Percentiles rank a stretch among this genome's conserved stretches.
Conservation (phyloP, 2,329 filamentous ascomycete genomes). For the Aspergillus tubingensis region DNA sequence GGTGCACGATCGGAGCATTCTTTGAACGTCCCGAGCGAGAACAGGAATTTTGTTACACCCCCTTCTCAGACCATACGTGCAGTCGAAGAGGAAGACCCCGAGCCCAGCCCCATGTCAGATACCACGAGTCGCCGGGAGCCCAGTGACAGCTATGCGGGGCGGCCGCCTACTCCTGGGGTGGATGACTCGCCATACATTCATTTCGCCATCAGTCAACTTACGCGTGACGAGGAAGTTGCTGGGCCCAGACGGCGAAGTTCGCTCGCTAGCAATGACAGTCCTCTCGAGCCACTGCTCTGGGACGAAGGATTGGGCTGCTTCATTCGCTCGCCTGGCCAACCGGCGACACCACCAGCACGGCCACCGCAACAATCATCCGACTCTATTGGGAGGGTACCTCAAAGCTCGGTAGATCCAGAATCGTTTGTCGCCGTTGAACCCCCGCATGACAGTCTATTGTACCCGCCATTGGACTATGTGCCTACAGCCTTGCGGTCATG, state of each 20-base stretch:
- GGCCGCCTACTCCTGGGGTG: slow-evolving; percentile 68
- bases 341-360: slow-evolving; percentile 36
- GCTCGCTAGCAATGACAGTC: slow-evolving; percentile 47
- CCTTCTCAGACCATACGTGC: slow-evolving; percentile 32
- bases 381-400: slow-evolving; percentile 10
- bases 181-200: slow-evolving; percentile 87
- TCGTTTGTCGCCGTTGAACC: slow-evolving; percentile 53
- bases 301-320: slow-evolving; percentile 50
- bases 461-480: slow-evolving; percentile 65
- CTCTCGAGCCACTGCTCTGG: slow-evolving; percentile 53
- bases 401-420: slow-evolving; percentile 36
- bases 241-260: slow-evolving; percentile 56
- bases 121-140: slow-evolving; percentile 29
- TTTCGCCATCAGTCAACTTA: slow-evolving; percentile 86
- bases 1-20: slow-evolving; percentile 16
- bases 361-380: slow-evolving; percentile 26
- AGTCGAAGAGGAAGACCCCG: slow-evolving; percentile 25
- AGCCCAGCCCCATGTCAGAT: slow-evolving; percentile 27
- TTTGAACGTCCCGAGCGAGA: slow-evolving; percentile 7
- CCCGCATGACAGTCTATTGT: slow-evolving; percentile 45
- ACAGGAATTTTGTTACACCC: slow-evolving; percentile 20
- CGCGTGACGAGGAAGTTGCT: slow-evolving; percentile 67
- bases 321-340: slow-evolving; percentile 34
- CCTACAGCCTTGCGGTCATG: slow-evolving; percentile 70
- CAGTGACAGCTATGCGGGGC: slow-evolving; percentile 33